phyloP scores from a whole-genome alignment of 2,329 filamentous ascomycete genomes.

The Penicillium sp. region DNA sequence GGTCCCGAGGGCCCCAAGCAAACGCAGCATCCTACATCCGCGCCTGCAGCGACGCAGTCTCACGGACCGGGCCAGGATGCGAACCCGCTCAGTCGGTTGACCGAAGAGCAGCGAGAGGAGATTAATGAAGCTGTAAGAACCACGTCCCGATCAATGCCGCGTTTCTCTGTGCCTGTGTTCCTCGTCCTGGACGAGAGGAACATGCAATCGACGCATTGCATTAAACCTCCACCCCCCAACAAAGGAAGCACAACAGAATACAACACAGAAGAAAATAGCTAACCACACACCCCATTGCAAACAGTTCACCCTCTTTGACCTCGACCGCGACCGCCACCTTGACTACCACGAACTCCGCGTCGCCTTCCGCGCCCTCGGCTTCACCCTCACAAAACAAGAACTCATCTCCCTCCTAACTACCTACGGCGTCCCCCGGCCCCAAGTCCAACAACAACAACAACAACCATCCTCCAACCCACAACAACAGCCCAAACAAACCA shows the following conservation, averaged over 20 bases:
- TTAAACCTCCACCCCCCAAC: not conserved
- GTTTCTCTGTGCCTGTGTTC: not conserved
- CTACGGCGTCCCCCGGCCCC: constrained; percentile 71
- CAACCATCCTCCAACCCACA: constrained; percentile 30
- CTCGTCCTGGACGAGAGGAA: not conserved
- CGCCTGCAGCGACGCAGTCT: constrained; percentile 43
- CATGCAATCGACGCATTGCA: not conserved
- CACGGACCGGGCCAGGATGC: constrained; percentile 49
- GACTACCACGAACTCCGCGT: constrained; percentile 99
- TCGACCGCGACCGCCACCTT: constrained; percentile 90
- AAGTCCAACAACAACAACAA: constrained; percentile 50
- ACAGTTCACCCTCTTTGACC: constrained; percentile 92
- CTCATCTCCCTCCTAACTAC: constrained; percentile 78
- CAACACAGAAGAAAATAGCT: constrained; percentile 8
- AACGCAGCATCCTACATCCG: constrained; percentile 33
- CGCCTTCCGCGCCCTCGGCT: constrained; percentile 91
- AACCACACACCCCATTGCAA: not conserved
- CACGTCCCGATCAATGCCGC: constrained; percentile 20
- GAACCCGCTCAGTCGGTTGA: constrained; percentile 61
- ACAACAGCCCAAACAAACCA: constrained; percentile 24
- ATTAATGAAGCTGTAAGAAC: constrained; percentile 83
- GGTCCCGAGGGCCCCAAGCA: constrained; percentile 31
- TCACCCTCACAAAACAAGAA: constrained; percentile 84
- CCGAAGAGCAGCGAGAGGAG: constrained; percentile 88
- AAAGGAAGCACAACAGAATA: not conserved